Evolutionary conservation across 345 rosid species (phyloP).

Genomic region (Citrus australasica): DNA sequence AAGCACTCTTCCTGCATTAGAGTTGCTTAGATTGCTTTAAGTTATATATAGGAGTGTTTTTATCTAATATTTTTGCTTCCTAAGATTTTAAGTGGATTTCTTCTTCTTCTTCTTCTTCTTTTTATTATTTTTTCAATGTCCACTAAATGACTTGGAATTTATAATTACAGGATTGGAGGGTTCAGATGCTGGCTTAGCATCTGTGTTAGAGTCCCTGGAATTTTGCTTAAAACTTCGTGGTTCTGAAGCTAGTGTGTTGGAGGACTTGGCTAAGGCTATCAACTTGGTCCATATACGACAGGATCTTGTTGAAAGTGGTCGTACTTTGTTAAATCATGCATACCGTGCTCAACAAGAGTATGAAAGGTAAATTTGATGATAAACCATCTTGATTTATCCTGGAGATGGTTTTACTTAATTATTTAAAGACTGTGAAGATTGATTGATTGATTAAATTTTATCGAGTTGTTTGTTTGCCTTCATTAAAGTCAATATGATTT

Average conservation of each 20-base stretch:
- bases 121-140: background rate
- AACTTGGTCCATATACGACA: conserved; percentile 72
- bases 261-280: conserved; percentile 86
- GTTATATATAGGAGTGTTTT: background rate
- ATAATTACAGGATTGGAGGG: conserved; percentile 68
- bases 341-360: conserved; percentile 81
- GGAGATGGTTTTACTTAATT: conserved; percentile 3
- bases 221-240: conserved; percentile 90
- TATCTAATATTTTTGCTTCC: background rate
- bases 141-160: conserved; percentile 4
- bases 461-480: background rate
- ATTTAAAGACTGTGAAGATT: background rate
- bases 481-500: too few species aligned
- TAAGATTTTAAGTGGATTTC: background rate
- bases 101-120: too few species aligned
- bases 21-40: background rate
- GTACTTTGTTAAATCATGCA: conserved; percentile 70
- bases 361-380: conserved; percentile 54
- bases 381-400: background rate
- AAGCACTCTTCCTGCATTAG: background rate
- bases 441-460: background rate
- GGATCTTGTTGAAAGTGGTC: conserved; percentile 91
- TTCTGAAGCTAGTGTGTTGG: conserved; percentile 87
- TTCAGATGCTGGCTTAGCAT: conserved; percentile 85
- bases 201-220: conserved; percentile 82